Conservation (phyloP, 331 rosid genomes). For the Malus hybrid region DNA sequence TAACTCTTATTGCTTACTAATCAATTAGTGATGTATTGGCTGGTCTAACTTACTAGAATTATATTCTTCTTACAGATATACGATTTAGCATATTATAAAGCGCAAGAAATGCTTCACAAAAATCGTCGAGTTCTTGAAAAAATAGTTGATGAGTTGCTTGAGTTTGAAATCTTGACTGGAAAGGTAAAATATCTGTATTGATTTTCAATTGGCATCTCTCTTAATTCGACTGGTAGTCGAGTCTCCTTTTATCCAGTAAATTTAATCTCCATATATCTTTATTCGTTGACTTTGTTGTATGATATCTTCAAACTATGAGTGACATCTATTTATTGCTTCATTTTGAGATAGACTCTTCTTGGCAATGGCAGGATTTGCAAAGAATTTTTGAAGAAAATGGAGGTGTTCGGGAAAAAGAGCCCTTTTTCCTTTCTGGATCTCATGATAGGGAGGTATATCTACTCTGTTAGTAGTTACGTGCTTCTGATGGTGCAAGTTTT, state of each 20-base stretch:
- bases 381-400: too few relatives aligned
- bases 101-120: constrained; percentile 66
- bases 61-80: constrained; percentile 37
- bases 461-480: neutral
- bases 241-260: neutral
- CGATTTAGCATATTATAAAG: constrained; percentile 81
- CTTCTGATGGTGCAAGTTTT: neutral
- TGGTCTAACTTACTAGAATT: neutral
- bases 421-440: constrained; percentile 61
- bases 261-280: constrained; percentile 4
- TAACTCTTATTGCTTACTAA: neutral
- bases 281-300: constrained; percentile 7
- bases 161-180: constrained; percentile 79
- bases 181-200: constrained; percentile 45
- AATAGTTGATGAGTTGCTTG: constrained; percentile 75
- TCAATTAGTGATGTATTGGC: neutral
- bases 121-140: constrained; percentile 77
- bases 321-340: neutral
- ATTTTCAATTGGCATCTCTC: neutral
- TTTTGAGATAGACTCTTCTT: constrained; percentile 4
- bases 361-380: constrained; percentile 43
- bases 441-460: constrained; percentile 56
- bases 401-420: constrained; percentile 55
- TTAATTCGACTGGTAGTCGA: neutral
- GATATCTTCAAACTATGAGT: neutral